Base-by-base conservation (phyloP, 1,284 basidiomycete genomes). In the Cutaneotrichosporon sp. region DNA sequence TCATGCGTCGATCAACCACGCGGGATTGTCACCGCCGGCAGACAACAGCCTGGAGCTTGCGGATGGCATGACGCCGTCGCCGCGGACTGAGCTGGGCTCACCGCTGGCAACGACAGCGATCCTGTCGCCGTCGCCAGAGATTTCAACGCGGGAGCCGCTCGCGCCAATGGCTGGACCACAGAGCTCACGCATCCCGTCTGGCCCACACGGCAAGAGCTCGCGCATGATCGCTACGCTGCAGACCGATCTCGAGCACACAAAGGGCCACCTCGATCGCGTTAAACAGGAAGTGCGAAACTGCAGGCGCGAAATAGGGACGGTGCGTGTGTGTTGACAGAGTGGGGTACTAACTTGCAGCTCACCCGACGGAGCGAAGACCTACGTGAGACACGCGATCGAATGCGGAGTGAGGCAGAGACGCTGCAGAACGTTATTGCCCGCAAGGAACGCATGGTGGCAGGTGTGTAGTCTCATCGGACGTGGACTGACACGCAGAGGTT, bases 361-460 rank as follows among this genome's bases (percentile, higher is more conserved):
- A 73, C 72, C 2, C 53, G 72, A n/a, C 68, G 70, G 52, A 70
- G 59, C 17, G 74, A 74, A 43, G 73, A 73, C 57, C 58, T 74
- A 30, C 68, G 70, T 45, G 73, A 74, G 49, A 72, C 70, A 3
- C 64, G 66, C 43, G 72, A 72, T 35, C 57, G 74, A 38, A 68
- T 70, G 63, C 55, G 71, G n/a, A 58, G 62, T 14, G 71, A 76
- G 52, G 63, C 62, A 30, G 73, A 76, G 26, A 61, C 67, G 2
- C 49, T 72, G 44, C 68, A 73, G 48, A 72, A 72, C 40, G 67
- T 73, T 18, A 69, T 74, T 22, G 55, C 61, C 2, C 52, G 74
- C 26, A 73, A 73, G 46, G 73, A 76, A 53, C 60, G 73, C 0
- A 53, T 74, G 21, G 56, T 73, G 14, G 61, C 68, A 47, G 72